These are phyloP conservation scores for Xylaria cubensis DNA, from an alignment of 495 filamentous ascomycete species.

Conservation along the genomic window DNA sequence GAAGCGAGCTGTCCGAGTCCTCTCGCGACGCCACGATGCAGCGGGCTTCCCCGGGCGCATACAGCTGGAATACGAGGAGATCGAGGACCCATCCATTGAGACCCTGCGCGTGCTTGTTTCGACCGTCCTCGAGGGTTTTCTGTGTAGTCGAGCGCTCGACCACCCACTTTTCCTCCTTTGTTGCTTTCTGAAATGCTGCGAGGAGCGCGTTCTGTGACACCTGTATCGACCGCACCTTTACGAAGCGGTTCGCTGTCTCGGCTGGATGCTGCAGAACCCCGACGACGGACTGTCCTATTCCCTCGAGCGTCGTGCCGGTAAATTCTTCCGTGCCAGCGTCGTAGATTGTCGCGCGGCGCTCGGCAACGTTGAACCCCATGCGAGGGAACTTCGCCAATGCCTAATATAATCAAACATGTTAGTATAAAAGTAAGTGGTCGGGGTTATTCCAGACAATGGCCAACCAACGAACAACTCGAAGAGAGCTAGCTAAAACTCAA, in stretches of 20 bases:
- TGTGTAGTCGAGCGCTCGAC: slow-evolving; percentile 39
- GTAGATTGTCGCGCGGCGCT: slow-evolving; percentile 48
- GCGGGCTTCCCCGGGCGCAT: slow-evolving; percentile 33
- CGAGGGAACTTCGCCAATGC: slow-evolving; percentile 36
- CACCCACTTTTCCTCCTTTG: slow-evolving; percentile 31
- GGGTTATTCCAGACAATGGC: background rate
- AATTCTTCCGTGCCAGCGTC: slow-evolving; percentile 53
- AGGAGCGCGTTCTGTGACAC: slow-evolving; percentile 52
- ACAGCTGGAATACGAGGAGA: slow-evolving; percentile 38
- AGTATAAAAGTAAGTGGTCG: background rate
- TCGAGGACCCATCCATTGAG: slow-evolving; percentile 33
- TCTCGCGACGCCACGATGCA: slow-evolving; percentile 34
- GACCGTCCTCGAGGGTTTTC: slow-evolving; percentile 38
- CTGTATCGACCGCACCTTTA: slow-evolving; percentile 50
- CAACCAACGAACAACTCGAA: background rate
- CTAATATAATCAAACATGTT: slow-evolving; percentile 5
- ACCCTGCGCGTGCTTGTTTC: slow-evolving; percentile 31
- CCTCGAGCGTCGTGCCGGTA: slow-evolving; percentile 50
- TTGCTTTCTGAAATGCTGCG: slow-evolving; percentile 45
- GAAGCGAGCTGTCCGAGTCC: slow-evolving; percentile 32
- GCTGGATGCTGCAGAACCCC: slow-evolving; percentile 47
- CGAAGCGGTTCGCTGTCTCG: slow-evolving; percentile 53
- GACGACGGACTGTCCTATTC: slow-evolving; percentile 52
- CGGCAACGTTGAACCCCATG: slow-evolving; percentile 48
- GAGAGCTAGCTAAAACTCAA: background rate